Evolutionary conservation across 768 basidiomycete species (phyloP).

Genomic region (Mrakia hoshinonis): DNA sequence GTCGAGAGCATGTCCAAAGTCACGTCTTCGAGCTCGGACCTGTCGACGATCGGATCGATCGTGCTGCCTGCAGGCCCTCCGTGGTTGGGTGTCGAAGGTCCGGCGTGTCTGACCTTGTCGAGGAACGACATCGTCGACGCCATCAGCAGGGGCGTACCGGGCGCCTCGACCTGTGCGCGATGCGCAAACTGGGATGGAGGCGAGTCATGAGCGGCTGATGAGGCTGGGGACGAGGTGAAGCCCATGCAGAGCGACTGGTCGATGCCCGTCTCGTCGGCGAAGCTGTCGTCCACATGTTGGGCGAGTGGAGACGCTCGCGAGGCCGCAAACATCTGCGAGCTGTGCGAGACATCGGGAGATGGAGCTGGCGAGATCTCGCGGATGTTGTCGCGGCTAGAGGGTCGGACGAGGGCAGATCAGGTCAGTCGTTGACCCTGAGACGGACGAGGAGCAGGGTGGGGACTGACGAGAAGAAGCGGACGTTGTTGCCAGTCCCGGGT

Average conservation of each 20-base stretch:
- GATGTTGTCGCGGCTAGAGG: slow-evolving; percentile 17
- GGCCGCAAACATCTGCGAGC: slow-evolving; percentile 5
- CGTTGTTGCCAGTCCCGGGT: slow-evolving; percentile 68
- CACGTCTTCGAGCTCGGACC: slow-evolving; percentile 1
- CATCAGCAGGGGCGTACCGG: neutral
- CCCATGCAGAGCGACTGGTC: slow-evolving; percentile 13
- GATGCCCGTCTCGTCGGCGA: neutral
- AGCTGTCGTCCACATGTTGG: slow-evolving; percentile 2
- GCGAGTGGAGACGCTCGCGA: neutral
- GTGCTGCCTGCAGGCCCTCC: neutral
- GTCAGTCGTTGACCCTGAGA: too few species aligned
- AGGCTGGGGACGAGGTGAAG: neutral
- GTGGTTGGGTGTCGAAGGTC: slow-evolving; percentile 5
- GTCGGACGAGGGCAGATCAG: neutral
- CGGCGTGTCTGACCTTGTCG: slow-evolving; percentile 1
- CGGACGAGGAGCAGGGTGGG: neutral
- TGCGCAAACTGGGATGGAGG: slow-evolving; percentile 1
- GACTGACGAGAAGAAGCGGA: slow-evolving; percentile 68
- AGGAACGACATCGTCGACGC: slow-evolving; percentile 14
- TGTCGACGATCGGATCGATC: neutral
- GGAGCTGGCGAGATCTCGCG: slow-evolving; percentile 18
- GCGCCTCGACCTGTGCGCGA: neutral
- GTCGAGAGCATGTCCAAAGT: neutral
- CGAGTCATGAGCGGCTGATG: neutral
- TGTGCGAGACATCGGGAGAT: slow-evolving; percentile 3